Percentiles rank a stretch among this genome's conserved stretches.
Conservation (phyloP, 1,284 basidiomycete species). For the Papiliotrema fonsecae region DNA sequence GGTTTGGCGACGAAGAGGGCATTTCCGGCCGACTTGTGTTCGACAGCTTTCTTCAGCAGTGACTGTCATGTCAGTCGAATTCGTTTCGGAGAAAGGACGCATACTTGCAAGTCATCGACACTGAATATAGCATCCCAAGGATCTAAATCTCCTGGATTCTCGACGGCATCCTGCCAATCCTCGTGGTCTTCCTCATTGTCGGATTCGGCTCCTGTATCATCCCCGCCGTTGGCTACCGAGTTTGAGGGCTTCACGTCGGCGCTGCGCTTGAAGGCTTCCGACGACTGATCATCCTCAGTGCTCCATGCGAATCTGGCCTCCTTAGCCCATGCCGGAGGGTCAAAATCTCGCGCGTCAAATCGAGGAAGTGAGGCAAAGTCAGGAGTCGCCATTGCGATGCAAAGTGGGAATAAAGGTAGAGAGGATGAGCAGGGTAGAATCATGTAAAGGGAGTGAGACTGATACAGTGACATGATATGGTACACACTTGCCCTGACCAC, state of each 20-base stretch:
- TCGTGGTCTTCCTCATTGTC: conserved; percentile 11
- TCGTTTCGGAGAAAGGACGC: background rate
- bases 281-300: too few species aligned
- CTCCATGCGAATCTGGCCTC: too few species aligned
- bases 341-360: conserved; percentile 30
- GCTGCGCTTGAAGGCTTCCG: conserved; percentile 13
- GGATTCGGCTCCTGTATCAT: background rate
- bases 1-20: conserved; percentile 28
- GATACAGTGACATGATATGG: too few species aligned
- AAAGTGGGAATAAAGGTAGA: background rate
- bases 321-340: conserved; percentile 35
- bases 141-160: background rate
- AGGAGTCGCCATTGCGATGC: background rate
- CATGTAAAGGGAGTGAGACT: background rate
- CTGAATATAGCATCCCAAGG: background rate
- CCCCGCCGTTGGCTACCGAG: background rate
- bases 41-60: conserved; percentile 17
- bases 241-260: conserved; percentile 20
- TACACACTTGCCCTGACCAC: background rate
- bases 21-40: conserved; percentile 38
- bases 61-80: conserved; percentile 12
- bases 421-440: background rate
- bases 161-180: conserved; percentile 14
- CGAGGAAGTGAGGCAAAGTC: conserved; percentile 17
- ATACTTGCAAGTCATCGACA: background rate